Evolutionary conservation across 2,329 filamentous ascomycete species (phyloP), one percentile per base, ranked within the genome.

Genomic region (Aspergillus ruber): DNA sequence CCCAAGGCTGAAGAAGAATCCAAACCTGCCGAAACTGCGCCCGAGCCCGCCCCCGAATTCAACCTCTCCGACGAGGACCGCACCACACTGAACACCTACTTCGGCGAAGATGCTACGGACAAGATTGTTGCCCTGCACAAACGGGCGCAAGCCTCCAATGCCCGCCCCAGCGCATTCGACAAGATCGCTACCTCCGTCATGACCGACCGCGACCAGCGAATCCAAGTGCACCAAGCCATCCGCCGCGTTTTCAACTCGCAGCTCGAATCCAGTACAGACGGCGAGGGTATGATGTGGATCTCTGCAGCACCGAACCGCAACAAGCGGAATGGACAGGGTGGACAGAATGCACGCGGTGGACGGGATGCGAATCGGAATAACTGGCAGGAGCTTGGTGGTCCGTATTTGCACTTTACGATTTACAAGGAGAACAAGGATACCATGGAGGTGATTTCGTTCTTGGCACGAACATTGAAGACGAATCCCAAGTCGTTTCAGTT

Each of bases 361-460:
- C 55, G 55, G 42, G 65, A 66, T 43, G 69, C 25, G 25, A 29
- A 72, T 40, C 78, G 77, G 56, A 59, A 79, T 32, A 74, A 72
- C 45, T 86, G 83, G 83, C 72, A 81, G 45, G 82, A 86, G 54
- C 72, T 84, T 38, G 83, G 77, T n/a, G 88, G 86, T 15, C 85
- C 90, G 43, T 93, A 88, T 65, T 73, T 95, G 12, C 90, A 95
- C 66, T 95, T 95, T 66, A 91, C 88, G 0, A 76, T 96, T 44
- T 94, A 91, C 79, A 96, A 96, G 71, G 90, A 95, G 71, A 96
- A 96, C 71, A 90, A 91, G 63, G 90, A 96, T 64, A 96, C 90
- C 1, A 94, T 95, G 87, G 90, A 96, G 58, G 85, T 88, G 0
- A 77, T 94, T 45, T 84, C 82, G 45, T 88, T 86, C 60, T 78